These are phyloP conservation scores for Colletotrichum endophyticum DNA, from an alignment of 2,329 filamentous ascomycete species.

Conservation along the genomic window DNA sequence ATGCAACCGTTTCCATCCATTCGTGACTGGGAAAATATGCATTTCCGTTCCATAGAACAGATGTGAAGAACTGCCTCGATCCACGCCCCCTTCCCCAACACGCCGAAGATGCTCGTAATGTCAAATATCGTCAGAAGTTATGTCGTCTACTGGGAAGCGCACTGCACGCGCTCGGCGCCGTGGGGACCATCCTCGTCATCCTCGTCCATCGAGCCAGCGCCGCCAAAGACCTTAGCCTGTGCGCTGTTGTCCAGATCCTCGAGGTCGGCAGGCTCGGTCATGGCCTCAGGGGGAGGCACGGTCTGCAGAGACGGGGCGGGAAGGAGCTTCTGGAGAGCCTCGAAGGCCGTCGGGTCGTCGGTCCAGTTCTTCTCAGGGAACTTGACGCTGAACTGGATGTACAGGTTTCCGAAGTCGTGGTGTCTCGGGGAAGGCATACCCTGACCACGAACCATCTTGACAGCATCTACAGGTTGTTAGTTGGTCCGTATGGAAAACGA, in stretches of 20 bases:
- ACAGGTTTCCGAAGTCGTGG: constrained; percentile 94
- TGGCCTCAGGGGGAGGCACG: constrained; percentile 78
- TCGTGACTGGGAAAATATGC: constrained; percentile 20
- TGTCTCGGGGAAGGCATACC: constrained; percentile 97
- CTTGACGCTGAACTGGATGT: constrained; percentile 97
- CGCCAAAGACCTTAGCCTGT: constrained; percentile 68
- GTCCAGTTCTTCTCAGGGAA: constrained; percentile 85
- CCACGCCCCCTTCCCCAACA: constrained; percentile 24
- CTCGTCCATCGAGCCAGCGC: constrained; percentile 64
- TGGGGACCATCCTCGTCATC: constrained; percentile 79
- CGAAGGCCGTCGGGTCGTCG: constrained; percentile 71
- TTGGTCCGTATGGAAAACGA: background rate
- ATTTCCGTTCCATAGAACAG: constrained; percentile 14
- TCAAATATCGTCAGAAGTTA: background rate
- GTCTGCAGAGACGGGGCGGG: constrained; percentile 69
- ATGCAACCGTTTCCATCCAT: constrained; percentile 22
- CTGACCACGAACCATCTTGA: constrained; percentile 95
- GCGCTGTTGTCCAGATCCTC: constrained; percentile 82
- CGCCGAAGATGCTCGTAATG: constrained; percentile 23
- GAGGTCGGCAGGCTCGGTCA: constrained; percentile 88
- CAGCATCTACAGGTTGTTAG: constrained; percentile 62
- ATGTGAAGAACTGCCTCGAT: constrained; percentile 19
- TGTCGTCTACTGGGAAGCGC: constrained; percentile 77
- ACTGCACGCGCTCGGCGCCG: constrained; percentile 82
- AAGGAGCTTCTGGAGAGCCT: constrained; percentile 83